Base-by-base conservation (phyloP, 1,284 basidiomycete species). In the Cutaneotrichosporon daszewskae region DNA sequence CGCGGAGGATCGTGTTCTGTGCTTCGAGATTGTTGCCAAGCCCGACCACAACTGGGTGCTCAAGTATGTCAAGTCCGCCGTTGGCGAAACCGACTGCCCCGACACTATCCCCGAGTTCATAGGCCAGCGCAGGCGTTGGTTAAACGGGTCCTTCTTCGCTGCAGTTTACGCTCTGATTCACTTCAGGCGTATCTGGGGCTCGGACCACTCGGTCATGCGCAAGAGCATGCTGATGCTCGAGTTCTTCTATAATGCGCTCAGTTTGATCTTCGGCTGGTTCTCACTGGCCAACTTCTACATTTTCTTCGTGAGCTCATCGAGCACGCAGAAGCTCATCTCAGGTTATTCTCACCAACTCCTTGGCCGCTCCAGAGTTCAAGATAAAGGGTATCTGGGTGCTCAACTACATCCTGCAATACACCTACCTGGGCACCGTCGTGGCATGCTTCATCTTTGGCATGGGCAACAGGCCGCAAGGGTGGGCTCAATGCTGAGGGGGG, bases 31-130 rank as follows among this genome's bases (percentile, higher is more conserved):
- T 17, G 83, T 97, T 4, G 90, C 94, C 0, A 97, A 96, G 66
- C 75, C 83, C 1, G 87, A 90, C 54, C 82, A 81, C 3, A 81
- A 81, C 56, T 99, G 94, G 94, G 79, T 96, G 5, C 77, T 99
- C 38, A 90, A 87, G 73, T 99, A 91, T 60, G 94, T 99, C 60
- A 95, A 91, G 71, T 83, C 84, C 23, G 92, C 95, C 0, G 82
- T 90, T 23, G 95, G 87, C 9, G 94, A 97, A 66, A 99, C 95
- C 0, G 95, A 99, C 68, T 89, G 96, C 9, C 95, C 95, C 5
- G 91, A 96, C 58, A 78, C 81, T 1, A 78, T 97, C 17, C 83
- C 91, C 10, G 95, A 99, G 69, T 95, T 98, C 64, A 97, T 99
- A 67, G 80, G 79, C 37, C 94, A 98, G 44, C 56, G 71, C 17